Percentiles rank a stretch among this genome's conserved stretches.
These are phyloP conservation scores for Dionaea muscipula DNA, from an alignment of 179 eudicot species.

Conservation along the genomic window DNA sequence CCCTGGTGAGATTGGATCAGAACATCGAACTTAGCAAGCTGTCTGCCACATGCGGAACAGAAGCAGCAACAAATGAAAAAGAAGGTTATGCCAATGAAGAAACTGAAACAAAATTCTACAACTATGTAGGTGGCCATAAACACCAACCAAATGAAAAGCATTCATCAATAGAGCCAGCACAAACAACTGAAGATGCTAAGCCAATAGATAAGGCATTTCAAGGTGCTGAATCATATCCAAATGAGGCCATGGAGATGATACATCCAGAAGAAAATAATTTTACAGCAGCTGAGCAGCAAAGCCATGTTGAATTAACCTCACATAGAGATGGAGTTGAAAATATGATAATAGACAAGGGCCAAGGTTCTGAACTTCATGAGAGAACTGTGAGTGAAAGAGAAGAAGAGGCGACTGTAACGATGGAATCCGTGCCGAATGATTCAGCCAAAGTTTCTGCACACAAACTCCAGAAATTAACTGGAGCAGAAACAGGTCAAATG, in stretches of 20 bases:
- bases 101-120: neutral
- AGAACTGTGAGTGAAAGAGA: slow-evolving; percentile 3
- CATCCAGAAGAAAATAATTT: neutral
- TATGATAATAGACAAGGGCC: neutral
- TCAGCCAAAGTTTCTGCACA: slow-evolving; percentile 11
- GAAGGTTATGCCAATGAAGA: neutral
- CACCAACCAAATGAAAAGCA: no score
- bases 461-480: slow-evolving; percentile 13
- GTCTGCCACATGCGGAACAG: neutral
- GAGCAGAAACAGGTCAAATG: slow-evolving; percentile 11
- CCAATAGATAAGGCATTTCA: neutral
- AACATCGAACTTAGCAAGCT: neutral
- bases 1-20: neutral
- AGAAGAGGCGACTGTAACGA: slow-evolving; percentile 6
- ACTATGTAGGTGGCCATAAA: no score
- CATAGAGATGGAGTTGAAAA: neutral
- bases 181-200: neutral
- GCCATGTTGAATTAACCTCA: neutral
- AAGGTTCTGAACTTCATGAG: neutral
- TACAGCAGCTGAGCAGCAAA: neutral
- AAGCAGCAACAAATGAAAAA: slow-evolving; percentile 2
- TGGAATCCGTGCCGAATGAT: slow-evolving; percentile 10
- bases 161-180: no score
- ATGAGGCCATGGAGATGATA: neutral
- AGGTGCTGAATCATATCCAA: neutral